A percentile compares a stretch with the other conserved stretches of the same genome.
phyloP scores from a whole-genome alignment of 345 rosid genomes.

The Syzygium jambos region DNA sequence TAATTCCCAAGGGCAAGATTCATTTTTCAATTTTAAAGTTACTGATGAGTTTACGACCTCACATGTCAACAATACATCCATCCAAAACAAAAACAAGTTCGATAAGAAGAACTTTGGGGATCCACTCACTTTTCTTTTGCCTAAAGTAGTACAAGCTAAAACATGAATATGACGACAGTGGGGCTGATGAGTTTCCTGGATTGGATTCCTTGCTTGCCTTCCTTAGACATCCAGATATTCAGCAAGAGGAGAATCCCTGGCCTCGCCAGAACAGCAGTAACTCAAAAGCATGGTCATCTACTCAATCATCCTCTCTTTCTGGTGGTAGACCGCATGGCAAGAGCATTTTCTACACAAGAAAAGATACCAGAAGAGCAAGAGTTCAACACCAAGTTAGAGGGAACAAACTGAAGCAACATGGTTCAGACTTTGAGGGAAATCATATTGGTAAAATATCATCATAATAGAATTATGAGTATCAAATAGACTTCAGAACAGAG shows the following conservation, averaged over 20 bases:
- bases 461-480: neutral
- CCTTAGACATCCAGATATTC: neutral
- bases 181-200: neutral
- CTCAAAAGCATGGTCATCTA: neutral
- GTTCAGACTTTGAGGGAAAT: neutral
- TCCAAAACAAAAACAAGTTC: neutral
- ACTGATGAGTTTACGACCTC: neutral
- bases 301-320: slow-evolving; percentile 82
- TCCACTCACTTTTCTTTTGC: neutral
- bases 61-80: neutral
- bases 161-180: neutral
- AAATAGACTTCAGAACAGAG: neutral
- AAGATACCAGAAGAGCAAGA: neutral
- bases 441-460: neutral
- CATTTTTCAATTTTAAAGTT: neutral
- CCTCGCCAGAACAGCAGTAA: neutral
- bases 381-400: neutral
- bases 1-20: neutral
- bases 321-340: slow-evolving; percentile 94
- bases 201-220: neutral
- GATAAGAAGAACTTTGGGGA: neutral
- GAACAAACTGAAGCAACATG: neutral
- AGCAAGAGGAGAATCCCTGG: neutral
- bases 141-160: neutral
- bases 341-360: slow-evolving; percentile 80